Conservation (phyloP, 208 protist genomes). For the Trypanosoma lewisi region DNA sequence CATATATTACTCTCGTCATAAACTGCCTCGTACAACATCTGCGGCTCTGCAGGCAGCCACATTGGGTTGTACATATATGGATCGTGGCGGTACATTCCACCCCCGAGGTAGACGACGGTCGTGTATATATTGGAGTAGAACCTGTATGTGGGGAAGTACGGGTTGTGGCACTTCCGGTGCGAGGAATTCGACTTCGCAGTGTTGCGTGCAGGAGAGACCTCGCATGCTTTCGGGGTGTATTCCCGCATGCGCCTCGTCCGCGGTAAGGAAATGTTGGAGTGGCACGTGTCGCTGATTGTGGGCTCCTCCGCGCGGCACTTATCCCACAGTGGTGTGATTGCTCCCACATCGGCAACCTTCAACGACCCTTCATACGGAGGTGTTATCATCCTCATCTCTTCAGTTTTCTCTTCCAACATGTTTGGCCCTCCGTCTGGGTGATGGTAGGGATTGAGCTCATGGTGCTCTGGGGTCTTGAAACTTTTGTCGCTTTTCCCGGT, state of each 20-base stretch:
- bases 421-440: neutral
- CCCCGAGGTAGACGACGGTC: neutral
- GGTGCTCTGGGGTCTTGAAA: neutral
- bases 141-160: neutral
- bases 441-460: neutral
- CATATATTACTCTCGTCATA: no score
- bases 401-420: neutral
- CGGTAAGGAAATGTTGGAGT: neutral
- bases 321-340: neutral
- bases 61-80: constrained; percentile 24
- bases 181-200: neutral
- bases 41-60: neutral
- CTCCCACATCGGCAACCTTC: neutral
- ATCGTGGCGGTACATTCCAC: constrained; percentile 17
- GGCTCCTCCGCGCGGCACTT: neutral
- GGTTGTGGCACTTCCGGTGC: neutral
- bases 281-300: neutral
- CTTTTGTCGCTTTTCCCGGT: neutral
- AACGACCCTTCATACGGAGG: neutral
- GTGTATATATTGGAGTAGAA: constrained; percentile 1
- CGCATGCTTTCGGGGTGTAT: neutral
- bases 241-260: neutral
- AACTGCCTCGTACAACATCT: neutral
- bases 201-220: neutral
- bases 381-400: neutral